Percentiles rank a stretch among this genome's conserved stretches.
Evolutionary conservation across 176 grass and related monocot genomes (phyloP).

Genomic region (Guadua angustifolia): DNA sequence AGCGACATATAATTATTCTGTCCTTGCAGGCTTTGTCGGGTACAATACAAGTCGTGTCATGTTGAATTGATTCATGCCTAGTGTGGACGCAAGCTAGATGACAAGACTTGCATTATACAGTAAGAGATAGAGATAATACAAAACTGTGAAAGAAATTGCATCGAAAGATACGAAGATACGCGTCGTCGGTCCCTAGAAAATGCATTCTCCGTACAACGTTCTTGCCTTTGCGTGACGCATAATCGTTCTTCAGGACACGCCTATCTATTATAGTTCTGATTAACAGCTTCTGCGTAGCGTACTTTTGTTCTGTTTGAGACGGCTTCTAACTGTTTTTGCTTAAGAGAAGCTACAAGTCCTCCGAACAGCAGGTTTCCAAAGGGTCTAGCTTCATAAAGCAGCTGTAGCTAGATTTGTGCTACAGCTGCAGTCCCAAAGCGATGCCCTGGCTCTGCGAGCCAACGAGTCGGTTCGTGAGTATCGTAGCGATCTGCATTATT

Average conservation of each 20-base stretch:
- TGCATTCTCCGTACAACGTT: neutral
- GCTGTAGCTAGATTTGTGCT: too few species aligned
- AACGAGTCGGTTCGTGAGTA: too few species aligned
- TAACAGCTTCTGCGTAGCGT: too few species aligned
- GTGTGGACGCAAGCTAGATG: neutral
- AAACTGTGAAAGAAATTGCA: neutral
- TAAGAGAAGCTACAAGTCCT: too few species aligned
- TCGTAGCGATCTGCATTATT: too few species aligned
- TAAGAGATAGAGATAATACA: neutral
- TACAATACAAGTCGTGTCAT: neutral
- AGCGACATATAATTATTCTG: constrained; percentile 4
- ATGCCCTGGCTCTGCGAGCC: too few species aligned
- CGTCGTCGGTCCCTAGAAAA: neutral
- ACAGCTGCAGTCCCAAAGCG: too few species aligned
- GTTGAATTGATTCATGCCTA: neutral
- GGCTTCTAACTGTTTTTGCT: too few species aligned
- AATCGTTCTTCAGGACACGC: neutral
- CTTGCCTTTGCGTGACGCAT: neutral
- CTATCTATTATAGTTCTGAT: neutral
- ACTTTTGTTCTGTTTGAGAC: too few species aligned
- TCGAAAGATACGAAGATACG: neutral
- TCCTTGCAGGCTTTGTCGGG: neutral
- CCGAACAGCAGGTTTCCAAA: too few species aligned
- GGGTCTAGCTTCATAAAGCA: too few species aligned
- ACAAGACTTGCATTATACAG: neutral